Percentiles rank a stretch among this genome's conserved stretches.
phyloP scores from a whole-genome alignment of 768 basidiomycete species.

The Collybia sp. region DNA sequence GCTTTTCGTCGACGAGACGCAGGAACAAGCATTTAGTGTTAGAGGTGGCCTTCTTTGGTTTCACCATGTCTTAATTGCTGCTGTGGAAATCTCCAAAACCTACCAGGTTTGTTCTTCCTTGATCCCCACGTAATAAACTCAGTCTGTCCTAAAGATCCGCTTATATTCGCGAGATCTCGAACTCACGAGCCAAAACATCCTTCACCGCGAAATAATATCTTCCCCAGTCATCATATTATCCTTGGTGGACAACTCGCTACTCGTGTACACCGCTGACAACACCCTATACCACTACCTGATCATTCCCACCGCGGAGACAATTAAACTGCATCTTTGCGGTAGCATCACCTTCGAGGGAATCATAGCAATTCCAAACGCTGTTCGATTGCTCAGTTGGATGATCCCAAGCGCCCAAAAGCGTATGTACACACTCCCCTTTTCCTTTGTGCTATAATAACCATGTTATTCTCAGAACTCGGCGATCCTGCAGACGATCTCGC shows the following conservation, averaged over 20 bases:
- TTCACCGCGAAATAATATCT: constrained; percentile 73
- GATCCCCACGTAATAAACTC: not conserved
- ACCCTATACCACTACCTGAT: constrained; percentile 91
- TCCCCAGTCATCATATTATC: constrained; percentile 85
- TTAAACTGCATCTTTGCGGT: constrained; percentile 86
- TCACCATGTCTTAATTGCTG: constrained; percentile 89
- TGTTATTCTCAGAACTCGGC: constrained; percentile 66
- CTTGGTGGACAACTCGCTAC: constrained; percentile 88
- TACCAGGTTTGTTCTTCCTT: constrained; percentile 53
- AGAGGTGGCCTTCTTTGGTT: constrained; percentile 95
- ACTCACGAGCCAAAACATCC: constrained; percentile 73
- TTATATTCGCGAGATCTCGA: constrained; percentile 93
- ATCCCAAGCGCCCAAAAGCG: constrained; percentile 91
- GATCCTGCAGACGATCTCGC: constrained; percentile 91
- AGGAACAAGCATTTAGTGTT: constrained; percentile 85
- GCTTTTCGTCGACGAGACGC: constrained; percentile 69
- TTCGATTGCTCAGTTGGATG: constrained; percentile 95
- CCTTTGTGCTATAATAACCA: constrained; percentile 4
- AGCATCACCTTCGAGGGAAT: constrained; percentile 94
- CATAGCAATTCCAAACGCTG: constrained; percentile 76
- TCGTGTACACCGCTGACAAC: constrained; percentile 94
- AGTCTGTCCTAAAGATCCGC: constrained; percentile 57
- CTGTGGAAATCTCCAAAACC: constrained; percentile 76
- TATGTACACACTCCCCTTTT: constrained; percentile 30
- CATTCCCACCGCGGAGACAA: constrained; percentile 74